A percentile compares a stretch with the other conserved stretches of the same genome.
phyloP scores from a whole-genome alignment of 805 yeast species.

The Wickerhamomyces chaumierensis region DNA sequence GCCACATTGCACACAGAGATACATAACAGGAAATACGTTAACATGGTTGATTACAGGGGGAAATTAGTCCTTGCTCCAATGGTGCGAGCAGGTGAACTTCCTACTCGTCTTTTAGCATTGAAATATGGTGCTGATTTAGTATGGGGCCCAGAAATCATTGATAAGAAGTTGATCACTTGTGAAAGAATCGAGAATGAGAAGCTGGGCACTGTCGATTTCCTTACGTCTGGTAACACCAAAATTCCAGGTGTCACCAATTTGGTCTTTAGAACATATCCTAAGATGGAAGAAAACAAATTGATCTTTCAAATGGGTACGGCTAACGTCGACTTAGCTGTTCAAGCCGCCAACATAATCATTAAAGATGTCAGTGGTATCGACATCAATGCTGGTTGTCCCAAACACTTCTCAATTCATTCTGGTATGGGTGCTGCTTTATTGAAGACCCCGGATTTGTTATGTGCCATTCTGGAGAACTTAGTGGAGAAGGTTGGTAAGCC shows the following conservation, averaged over 20 bases:
- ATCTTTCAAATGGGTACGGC: conserved; percentile 91
- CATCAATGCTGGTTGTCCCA: conserved; percentile 94
- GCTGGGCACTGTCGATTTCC: conserved; percentile 51
- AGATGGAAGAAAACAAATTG: conserved; percentile 48
- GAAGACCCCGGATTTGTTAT: conserved; percentile 68
- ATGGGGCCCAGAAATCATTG: conserved; percentile 93
- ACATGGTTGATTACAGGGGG: conserved; percentile 61
- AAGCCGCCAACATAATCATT: conserved; percentile 76
- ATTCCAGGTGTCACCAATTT: conserved; percentile 38
- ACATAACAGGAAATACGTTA: too few relatives aligned
- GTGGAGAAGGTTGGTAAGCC: conserved; percentile 79
- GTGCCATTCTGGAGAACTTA: conserved; percentile 51
- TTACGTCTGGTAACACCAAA: conserved; percentile 30
- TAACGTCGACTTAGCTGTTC: conserved; percentile 71
- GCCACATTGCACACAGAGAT: too few relatives aligned
- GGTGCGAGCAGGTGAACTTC: conserved; percentile 94
- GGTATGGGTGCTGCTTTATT: conserved; percentile 98
- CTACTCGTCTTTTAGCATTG: conserved; percentile 72
- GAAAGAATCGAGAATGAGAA: conserved; percentile 46
- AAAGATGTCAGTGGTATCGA: conserved; percentile 88
- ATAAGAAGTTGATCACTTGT: conserved; percentile 68
- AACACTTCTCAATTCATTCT: conserved; percentile 84
- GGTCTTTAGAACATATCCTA: conserved; percentile 65
- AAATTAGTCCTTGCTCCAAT: conserved; percentile 87
- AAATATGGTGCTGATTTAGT: conserved; percentile 87